A percentile compares a stretch with the other conserved stretches of the same genome.
Evolutionary conservation across 495 filamentous ascomycete genomes (phyloP).

Genomic region (Penicillium salamii): DNA sequence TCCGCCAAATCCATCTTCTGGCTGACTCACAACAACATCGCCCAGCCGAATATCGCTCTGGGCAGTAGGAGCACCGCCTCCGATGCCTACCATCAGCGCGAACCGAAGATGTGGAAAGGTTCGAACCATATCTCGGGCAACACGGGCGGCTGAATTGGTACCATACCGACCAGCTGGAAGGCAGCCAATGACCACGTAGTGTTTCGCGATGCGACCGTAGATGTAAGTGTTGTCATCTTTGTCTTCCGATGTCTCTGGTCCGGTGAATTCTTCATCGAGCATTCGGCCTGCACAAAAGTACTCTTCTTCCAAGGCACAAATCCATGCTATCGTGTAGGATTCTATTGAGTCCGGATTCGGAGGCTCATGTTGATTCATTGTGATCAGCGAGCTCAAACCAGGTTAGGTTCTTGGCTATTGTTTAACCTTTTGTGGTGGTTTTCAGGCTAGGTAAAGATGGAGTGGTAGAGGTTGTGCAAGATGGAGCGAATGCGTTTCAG

Average conservation of each 20-base stretch:
- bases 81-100: too few relatives aligned
- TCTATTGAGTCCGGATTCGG: slow-evolving; percentile 19
- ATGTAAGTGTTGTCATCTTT: slow-evolving; percentile 31
- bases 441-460: too few relatives aligned
- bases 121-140: slow-evolving; percentile 36
- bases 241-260: slow-evolving; percentile 3
- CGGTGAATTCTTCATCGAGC: slow-evolving; percentile 31
- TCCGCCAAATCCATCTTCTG: slow-evolving; percentile 10
- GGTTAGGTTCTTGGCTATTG: too few relatives aligned
- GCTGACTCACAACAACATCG: neutral
- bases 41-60: too few relatives aligned
- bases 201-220: slow-evolving; percentile 38
- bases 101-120: neutral
- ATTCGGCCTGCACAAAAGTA: slow-evolving; percentile 29
- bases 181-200: slow-evolving; percentile 43
- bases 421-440: too few relatives aligned
- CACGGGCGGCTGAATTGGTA: slow-evolving; percentile 32
- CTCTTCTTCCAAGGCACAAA: slow-evolving; percentile 40
- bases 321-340: slow-evolving; percentile 47
- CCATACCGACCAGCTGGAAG: slow-evolving; percentile 40
- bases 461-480: too few relatives aligned
- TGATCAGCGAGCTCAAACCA: too few relatives aligned
- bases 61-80: too few relatives aligned
- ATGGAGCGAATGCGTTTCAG: too few relatives aligned
- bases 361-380: neutral